Evolutionary conservation across 208 protist genomes (phyloP), one percentile per base, ranked within the genome.

Genomic region (Trypanosoma theileri): DNA sequence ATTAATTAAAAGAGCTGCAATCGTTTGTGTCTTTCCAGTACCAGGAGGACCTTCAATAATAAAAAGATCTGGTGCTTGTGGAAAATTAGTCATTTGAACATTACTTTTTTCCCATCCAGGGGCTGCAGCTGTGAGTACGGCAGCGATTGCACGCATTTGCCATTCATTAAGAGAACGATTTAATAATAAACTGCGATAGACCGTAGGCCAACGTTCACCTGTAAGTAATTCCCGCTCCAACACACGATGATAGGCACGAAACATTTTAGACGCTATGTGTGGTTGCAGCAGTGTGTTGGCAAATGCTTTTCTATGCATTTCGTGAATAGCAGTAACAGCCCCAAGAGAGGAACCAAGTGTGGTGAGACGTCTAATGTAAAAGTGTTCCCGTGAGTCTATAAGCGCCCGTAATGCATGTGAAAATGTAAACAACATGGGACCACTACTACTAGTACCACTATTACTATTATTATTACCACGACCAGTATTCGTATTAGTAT

Each of bases 1-100:
- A 71, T 89, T 93, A 22, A 91, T 64, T 28, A 79, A 71, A 41
- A 95, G 69, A n/a, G 54, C 64, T 19, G 72, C 86, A 66, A 94
- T 89, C 16, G 89, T 97, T 71, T 97, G 92, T 19, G 92, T 97
- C 79, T 97, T 97, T 28, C 92, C 92, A 10, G 92, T 97, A 22
- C 92, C 92, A 6, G 92, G 92, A 11, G 92, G 92, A 1, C 92
- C 92, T 55, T 95, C 88, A 67, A 97, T 86, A 57, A 97, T 50
- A 22, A 90, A 73, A 24, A 93, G 16, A 52, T 86, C 67, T 10
- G 87, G 85, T 44, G 77, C 44, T 9, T 59, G 64, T 13, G 66
- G 52, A 54, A 66, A 31, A 14, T 50, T 14, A 3, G 40, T 8
- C 31, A 21, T 14, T 55, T 41, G 46, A 1, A 55, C 21, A 17